Evolutionary conservation across 164 flowering plant species (phyloP), one percentile per base, ranked within the genome.

Genomic region (Dillenia turbinata): DNA sequence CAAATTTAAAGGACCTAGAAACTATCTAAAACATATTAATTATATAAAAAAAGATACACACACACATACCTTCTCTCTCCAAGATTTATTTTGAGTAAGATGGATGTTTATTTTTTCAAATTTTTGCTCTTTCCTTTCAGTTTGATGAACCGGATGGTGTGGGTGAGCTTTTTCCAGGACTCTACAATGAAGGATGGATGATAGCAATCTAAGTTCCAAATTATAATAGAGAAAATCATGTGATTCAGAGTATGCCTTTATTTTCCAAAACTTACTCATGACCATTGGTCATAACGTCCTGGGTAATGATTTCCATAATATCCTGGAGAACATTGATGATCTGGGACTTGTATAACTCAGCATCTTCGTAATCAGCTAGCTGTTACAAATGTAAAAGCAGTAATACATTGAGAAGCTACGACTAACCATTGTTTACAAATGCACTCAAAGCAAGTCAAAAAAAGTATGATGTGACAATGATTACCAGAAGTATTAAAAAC

Each of bases 251-350:
- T 19, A 19, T 19, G 22, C 22, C 22, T 19, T 19, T 19, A 19
- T 19, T 19, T 19, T 19, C 22, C 22, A 19, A 40, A 57, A 71
- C 91, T 79, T 78, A 95, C 99, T 71, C 80, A 53, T 74, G 73
- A 12, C 90, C 94, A 60, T 82, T 69, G 56, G 43, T 50, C 97
- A 95, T 95, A 61, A 95, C 77, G 80, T 95, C 99, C 71, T 88
- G 80, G 51, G 77, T 76, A 57, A 89, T 83, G 50, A 90, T 88
- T 80, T 95, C 99, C 79, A 95, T 74, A 60, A 92, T 87, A 74
- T 91, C 97, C 79, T 95, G 99, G 60, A 95, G 83, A 53, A 82
- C 78, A 76, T 92, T 88, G 56, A 95, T 77, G 65, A 88, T 78
- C 65, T 74, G 87, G 45, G 87, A 61, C 71, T 66, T 71, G 60